These are phyloP conservation scores for Saccharomycopsis microspora DNA, from an alignment of 805 yeast genomes.

Conservation along the genomic window DNA sequence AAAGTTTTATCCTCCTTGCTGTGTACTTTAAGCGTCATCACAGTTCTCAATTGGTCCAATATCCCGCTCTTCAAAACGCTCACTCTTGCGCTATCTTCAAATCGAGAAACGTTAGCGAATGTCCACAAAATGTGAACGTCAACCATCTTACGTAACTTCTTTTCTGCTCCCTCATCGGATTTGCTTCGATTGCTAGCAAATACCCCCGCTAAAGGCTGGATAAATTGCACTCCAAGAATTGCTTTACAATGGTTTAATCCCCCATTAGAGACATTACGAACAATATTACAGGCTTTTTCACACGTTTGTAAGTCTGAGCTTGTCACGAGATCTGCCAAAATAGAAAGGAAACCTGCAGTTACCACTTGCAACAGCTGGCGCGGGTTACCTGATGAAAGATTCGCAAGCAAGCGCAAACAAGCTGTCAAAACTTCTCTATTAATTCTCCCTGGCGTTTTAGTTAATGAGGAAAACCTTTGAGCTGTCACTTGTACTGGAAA, in stretches of 20 bases:
- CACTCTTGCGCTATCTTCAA: constrained; percentile 9
- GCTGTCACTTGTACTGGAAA: not conserved
- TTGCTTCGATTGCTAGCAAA: constrained; percentile 6
- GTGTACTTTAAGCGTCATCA: constrained; percentile 4
- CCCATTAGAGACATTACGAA: constrained; percentile 15
- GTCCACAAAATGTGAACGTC: constrained; percentile 14
- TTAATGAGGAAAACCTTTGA: not conserved
- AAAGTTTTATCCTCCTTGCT: constrained; percentile 8
- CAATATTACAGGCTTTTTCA: constrained; percentile 12
- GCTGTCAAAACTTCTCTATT: not conserved
- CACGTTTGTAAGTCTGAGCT: constrained; percentile 3
- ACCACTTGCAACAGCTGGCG: constrained; percentile 13
- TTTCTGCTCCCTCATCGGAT: not conserved
- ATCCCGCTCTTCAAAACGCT: constrained; percentile 9
- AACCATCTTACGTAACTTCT: constrained; percentile 2
- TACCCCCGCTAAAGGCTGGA: constrained; percentile 7
- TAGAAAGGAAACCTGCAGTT: constrained; percentile 10
- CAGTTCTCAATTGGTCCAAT: constrained; percentile 5
- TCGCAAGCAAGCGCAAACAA: constrained; percentile 4
- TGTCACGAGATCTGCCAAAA: constrained; percentile 11
- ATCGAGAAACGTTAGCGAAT: constrained; percentile 12
- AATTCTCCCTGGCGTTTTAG: not conserved
- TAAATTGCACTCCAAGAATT: constrained; percentile 7
- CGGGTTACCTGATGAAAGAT: constrained; percentile 9
- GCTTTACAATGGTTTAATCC: constrained; percentile 12